Evolutionary conservation across 2,329 filamentous ascomycete genomes (phyloP), one percentile per base, ranked within the genome.

Genomic region (Exophiala alcalophila): DNA sequence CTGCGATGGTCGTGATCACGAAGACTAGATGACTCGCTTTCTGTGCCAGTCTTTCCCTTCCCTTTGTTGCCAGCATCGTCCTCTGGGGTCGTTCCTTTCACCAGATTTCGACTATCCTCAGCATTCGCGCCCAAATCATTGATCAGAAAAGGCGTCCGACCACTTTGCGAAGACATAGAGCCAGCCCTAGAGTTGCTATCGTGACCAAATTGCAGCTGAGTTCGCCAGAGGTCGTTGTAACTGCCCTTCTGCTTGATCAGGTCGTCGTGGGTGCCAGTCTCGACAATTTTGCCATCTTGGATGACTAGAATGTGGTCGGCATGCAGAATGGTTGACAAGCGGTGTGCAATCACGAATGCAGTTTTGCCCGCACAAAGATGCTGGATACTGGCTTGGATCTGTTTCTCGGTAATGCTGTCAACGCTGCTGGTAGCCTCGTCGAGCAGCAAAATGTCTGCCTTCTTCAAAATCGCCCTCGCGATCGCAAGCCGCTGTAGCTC

Each of bases 251-350:
- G 64, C 8, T 67, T 62, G 34, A 85, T 68, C 14, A 85, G 64
- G 15, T 77, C 71, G 4, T 76, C 69, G 45, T 85, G 82, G 26
- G 63, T 73, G 6, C 82, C 82, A 52, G 78, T 70, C 57, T 85
- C 81, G n/a, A 77, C 68, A 34, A 85, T 72, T 50, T 73, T 67
- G 8, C 82, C 82, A 38, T 78, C 70, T 29, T 76, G 71, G 30
- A 86, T 71, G 7, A 85, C 82, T 38, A 84, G 72, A 46, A 85
- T 84, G 16, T 73, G 70, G 53, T 85, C 80, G 2, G 81, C 80
- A 50, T 81, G 42, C 16, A 46, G 24, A 24, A 66, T 59, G 0
- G 63, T 65, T 2, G 60, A 64, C 2, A 68, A 54, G 31, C 69
- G 55, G 51, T 73, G 73, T 16, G 74, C 72, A 50, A 76, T 67